These are phyloP conservation scores for Trichoderma aggressivum DNA, from an alignment of 2,329 filamentous ascomycete species.

Conservation along the genomic window DNA sequence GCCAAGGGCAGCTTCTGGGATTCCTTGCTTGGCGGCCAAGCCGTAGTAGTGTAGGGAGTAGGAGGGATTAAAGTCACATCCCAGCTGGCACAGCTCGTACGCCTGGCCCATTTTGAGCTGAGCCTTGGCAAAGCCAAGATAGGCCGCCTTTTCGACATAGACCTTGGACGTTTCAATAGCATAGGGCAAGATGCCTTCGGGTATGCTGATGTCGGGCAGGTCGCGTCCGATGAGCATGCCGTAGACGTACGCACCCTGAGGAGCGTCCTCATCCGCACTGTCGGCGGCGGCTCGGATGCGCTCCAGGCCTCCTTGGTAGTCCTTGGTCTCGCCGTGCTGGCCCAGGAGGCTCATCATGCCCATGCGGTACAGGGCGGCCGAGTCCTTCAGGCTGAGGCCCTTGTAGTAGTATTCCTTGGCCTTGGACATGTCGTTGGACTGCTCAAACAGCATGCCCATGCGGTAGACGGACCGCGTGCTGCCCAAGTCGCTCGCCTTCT, in stretches of 20 bases:
- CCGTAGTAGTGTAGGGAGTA: constrained; percentile 95
- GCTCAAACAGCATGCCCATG: constrained; percentile 98
- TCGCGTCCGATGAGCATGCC: constrained; percentile 92
- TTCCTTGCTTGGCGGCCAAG: constrained; percentile 84
- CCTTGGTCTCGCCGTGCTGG: constrained; percentile 84
- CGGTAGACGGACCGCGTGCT: constrained; percentile 90
- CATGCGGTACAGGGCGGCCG: constrained; percentile 78
- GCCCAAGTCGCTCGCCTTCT: constrained; percentile 77
- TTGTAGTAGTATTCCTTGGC: constrained; percentile 86
- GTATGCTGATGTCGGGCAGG: constrained; percentile 83
- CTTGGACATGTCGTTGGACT: constrained; percentile 86
- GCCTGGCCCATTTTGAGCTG: constrained; percentile 96
- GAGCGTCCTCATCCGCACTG: constrained; percentile 90
- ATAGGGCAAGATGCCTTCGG: constrained; percentile 63
- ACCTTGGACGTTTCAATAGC: constrained; percentile 72
- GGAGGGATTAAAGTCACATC: constrained; percentile 91
- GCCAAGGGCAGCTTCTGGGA: constrained; percentile 89
- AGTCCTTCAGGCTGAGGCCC: constrained; percentile 77
- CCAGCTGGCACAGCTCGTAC: constrained; percentile 89
- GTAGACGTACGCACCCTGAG: constrained; percentile 91
- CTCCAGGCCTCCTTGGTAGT: constrained; percentile 73
- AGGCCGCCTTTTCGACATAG: constrained; percentile 95
- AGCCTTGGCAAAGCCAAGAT: constrained; percentile 91
- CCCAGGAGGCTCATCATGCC: constrained; percentile 98
- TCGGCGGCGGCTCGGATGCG: constrained; percentile 81